These are phyloP conservation scores for Sindora glabra DNA, from an alignment of 306 rosid species.

Conservation along the genomic window DNA sequence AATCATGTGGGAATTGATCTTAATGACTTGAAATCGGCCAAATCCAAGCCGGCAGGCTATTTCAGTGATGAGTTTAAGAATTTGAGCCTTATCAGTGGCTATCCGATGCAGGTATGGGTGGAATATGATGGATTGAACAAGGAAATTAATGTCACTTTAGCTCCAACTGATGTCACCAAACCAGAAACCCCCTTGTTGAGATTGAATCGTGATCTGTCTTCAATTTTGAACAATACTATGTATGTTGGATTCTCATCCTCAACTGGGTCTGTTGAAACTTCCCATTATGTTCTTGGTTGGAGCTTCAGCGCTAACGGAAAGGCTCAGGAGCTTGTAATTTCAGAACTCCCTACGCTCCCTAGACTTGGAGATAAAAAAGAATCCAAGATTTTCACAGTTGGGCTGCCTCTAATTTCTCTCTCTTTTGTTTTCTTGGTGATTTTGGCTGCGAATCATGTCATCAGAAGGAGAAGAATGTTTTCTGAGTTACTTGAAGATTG, in stretches of 20 bases:
- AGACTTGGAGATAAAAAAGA: neutral
- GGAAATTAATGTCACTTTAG: conserved; percentile 41
- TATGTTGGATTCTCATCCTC: conserved; percentile 69
- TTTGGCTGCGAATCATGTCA: conserved; percentile 11
- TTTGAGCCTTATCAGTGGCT: conserved; percentile 40
- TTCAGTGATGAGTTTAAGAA: conserved; percentile 1
- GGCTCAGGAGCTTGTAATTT: conserved; percentile 28
- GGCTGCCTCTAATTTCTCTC: conserved; percentile 16
- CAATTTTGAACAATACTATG: conserved; percentile 24
- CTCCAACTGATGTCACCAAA: conserved; percentile 31
- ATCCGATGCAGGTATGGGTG: conserved; percentile 52
- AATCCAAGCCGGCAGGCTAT: conserved; percentile 32
- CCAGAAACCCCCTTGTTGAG: conserved; percentile 46
- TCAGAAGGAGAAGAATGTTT: conserved; percentile 23
- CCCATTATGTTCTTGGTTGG: conserved; percentile 62
- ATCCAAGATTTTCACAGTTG: conserved; percentile 9
- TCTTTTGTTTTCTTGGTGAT: conserved; percentile 10
- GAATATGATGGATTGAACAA: conserved; percentile 44
- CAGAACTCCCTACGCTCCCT: conserved; percentile 44
- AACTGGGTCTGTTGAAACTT: conserved; percentile 39
- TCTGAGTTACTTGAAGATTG: conserved; percentile 55
- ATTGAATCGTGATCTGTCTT: conserved; percentile 35
- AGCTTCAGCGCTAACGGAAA: conserved; percentile 51
- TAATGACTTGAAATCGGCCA: conserved; percentile 29
- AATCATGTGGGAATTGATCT: conserved; percentile 69